Conservation (phyloP, 1,139 yeast species). For the Nakaseomyces nivariensis region DNA sequence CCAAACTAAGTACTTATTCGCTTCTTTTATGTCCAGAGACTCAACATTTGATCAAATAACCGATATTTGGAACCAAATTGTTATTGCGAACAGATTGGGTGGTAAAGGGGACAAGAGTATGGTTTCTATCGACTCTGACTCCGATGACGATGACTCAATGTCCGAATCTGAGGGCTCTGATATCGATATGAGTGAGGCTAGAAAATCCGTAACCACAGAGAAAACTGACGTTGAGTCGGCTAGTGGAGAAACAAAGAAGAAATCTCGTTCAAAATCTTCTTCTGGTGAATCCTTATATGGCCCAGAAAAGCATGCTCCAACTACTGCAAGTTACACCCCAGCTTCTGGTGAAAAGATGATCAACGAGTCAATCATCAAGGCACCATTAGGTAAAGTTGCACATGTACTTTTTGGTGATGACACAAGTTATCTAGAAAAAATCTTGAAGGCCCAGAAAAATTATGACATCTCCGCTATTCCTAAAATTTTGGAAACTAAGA, state of each 20-base stretch:
- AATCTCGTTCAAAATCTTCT: slow-evolving; percentile 5
- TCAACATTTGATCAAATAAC: slow-evolving; percentile 50
- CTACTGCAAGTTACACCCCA: slow-evolving; percentile 41
- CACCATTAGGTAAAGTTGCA: slow-evolving; percentile 74
- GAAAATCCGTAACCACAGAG: slow-evolving; percentile 3
- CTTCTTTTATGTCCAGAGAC: slow-evolving; percentile 63
- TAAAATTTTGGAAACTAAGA: slow-evolving; percentile 34
- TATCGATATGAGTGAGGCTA: not conserved
- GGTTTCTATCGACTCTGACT: slow-evolving; percentile 4
- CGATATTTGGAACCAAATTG: slow-evolving; percentile 46
- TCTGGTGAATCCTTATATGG: slow-evolving; percentile 14
- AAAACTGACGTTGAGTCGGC: slow-evolving; percentile 23
- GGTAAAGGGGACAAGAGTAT: slow-evolving; percentile 7
- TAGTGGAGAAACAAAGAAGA: slow-evolving; percentile 2
- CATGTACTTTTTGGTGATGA: slow-evolving; percentile 66
- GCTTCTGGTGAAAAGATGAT: slow-evolving; percentile 54
- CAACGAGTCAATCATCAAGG: slow-evolving; percentile 50
- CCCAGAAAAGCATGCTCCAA: slow-evolving; percentile 45
- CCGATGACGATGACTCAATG: slow-evolving; percentile 8
- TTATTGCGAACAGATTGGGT: slow-evolving; percentile 19
- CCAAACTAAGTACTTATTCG: slow-evolving; percentile 63
- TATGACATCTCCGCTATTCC: slow-evolving; percentile 53
- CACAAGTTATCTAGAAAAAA: slow-evolving; percentile 39
- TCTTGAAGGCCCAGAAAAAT: slow-evolving; percentile 60
- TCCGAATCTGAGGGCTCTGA: not conserved